Percentiles rank a stretch among this genome's conserved stretches.
Evolutionary conservation across 2,329 filamentous ascomycete species (phyloP).

Genomic region (Teratosphaeria viscida): DNA sequence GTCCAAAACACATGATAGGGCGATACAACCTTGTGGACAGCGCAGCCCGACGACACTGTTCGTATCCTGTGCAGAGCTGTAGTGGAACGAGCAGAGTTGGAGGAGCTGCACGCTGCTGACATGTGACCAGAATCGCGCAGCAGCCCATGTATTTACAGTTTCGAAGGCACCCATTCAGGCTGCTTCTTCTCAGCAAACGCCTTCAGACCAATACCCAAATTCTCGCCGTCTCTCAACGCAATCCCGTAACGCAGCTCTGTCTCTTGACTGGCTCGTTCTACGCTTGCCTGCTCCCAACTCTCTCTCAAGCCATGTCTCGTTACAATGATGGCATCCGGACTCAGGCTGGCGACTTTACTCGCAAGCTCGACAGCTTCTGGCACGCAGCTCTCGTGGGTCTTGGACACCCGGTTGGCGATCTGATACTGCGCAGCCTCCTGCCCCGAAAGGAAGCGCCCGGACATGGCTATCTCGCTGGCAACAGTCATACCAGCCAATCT

Average conservation of each 20-base stretch:
- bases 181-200: slow-evolving; percentile 69
- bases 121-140: neutral
- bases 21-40: neutral
- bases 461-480: slow-evolving; percentile 60
- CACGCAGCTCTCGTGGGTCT: slow-evolving; percentile 32
- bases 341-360: slow-evolving; percentile 46
- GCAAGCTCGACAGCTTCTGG: slow-evolving; percentile 51
- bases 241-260: slow-evolving; percentile 49
- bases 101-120: neutral
- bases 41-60: neutral
- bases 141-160: slow-evolving; percentile 10
- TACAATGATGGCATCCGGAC: slow-evolving; percentile 68
- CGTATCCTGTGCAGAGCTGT: neutral
- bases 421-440: slow-evolving; percentile 43
- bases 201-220: slow-evolving; percentile 61
- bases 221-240: slow-evolving; percentile 54
- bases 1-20: neutral
- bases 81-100: neutral
- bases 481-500: slow-evolving; percentile 57
- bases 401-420: slow-evolving; percentile 36
- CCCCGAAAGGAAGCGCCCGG: slow-evolving; percentile 50
- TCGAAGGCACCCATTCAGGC: slow-evolving; percentile 51
- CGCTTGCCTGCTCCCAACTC: slow-evolving; percentile 60
- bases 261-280: slow-evolving; percentile 50
- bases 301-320: slow-evolving; percentile 59